Conservation (phyloP, 2,329 filamentous ascomycete species). For the Venturia asperata region DNA sequence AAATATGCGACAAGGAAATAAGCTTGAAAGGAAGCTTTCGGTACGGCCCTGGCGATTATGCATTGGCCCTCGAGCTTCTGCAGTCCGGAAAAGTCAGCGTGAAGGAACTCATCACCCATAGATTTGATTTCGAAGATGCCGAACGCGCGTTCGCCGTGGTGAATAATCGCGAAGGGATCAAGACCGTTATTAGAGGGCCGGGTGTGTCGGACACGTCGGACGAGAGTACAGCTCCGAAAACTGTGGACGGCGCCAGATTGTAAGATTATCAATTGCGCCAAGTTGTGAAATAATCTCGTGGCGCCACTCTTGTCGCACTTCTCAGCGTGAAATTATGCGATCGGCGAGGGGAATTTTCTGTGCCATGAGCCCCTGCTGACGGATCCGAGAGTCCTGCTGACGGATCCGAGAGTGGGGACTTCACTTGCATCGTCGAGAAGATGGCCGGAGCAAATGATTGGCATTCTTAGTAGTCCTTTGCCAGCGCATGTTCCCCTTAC, state of each 20-base stretch:
- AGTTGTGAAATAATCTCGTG: background rate
- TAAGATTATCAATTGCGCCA: background rate
- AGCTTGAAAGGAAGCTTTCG: constrained; percentile 46
- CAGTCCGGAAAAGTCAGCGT: constrained; percentile 41
- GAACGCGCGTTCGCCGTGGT: constrained; percentile 44
- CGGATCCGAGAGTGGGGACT: no score
- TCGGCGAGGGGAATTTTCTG: no score
- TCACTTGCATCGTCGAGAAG: no score
- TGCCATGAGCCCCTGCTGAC: no score
- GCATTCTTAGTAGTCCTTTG: no score
- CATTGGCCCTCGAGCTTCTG: constrained; percentile 44
- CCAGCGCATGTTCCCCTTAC: no score
- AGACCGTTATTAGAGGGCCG: constrained; percentile 5
- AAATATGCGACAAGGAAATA: constrained; percentile 43
- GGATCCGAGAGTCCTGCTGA: no score
- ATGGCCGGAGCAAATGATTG: no score
- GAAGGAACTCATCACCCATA: constrained; percentile 36
- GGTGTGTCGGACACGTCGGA: background rate
- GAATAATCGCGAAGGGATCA: constrained; percentile 23
- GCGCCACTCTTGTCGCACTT: background rate
- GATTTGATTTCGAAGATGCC: constrained; percentile 40
- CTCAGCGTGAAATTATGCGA: background rate
- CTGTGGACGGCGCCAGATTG: background rate
- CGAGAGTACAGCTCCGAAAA: background rate
- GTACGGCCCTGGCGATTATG: constrained; percentile 46